Conservation (phyloP, 345 rosid species). For the Eucalyptus regnans region DNA sequence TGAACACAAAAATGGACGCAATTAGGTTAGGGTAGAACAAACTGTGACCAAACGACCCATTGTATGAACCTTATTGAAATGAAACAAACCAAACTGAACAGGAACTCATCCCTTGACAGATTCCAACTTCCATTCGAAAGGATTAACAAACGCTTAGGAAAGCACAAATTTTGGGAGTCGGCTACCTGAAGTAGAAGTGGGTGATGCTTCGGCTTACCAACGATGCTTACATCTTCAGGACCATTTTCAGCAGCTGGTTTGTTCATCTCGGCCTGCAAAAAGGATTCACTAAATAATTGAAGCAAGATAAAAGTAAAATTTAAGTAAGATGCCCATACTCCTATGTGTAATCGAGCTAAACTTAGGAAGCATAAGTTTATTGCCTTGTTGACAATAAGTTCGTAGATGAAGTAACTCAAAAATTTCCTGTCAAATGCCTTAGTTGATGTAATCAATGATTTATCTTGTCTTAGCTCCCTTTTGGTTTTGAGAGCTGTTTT, state of each 20-base stretch:
- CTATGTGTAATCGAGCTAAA: not conserved
- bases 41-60: not conserved
- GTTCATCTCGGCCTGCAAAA: constrained; percentile 64
- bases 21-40: not conserved
- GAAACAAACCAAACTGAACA: not conserved
- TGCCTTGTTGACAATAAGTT: not conserved
- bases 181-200: constrained; percentile 60
- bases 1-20: not conserved
- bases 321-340: not conserved
- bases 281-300: not conserved
- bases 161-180: not conserved
- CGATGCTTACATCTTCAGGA: constrained; percentile 13
- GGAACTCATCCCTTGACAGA: not conserved
- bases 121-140: not conserved
- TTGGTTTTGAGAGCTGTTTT: not conserved
- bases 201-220: constrained; percentile 49
- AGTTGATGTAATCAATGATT: not conserved
- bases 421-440: not conserved
- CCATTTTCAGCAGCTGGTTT: constrained; percentile 32
- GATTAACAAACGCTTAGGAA: not conserved
- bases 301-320: not conserved
- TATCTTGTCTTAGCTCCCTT: not conserved
- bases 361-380: not conserved
- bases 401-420: not conserved
- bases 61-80: not conserved